Base-by-base conservation (phyloP, 257 asterid genomes). In the Paraleonurus japonicus region DNA sequence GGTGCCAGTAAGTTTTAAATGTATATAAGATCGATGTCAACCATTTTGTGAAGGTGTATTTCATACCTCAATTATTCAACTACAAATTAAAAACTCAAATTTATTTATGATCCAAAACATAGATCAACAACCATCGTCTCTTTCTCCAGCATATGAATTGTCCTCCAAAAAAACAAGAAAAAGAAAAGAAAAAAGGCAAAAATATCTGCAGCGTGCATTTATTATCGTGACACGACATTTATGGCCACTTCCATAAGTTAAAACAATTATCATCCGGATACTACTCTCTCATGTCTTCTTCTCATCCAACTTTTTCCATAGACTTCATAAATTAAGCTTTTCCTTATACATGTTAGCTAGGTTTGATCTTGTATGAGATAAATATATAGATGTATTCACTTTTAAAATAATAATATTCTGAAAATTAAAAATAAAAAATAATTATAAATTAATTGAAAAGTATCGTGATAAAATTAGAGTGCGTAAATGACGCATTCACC, bases 91-190 rank as follows among this genome's bases (percentile, higher is more conserved):
- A 15, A 24, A 5, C 9, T 4, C 33, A 10, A 19, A 28, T 60
- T 19, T 28, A 48, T 45, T 55, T 24, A 57, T 73, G 54, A 69
- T 61, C 69, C 61, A 45, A 19, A 69, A 39, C 4, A 71, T n/a
- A n/a, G n/a, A n/a, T 64, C 26, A 54, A 41, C 15, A 26, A 43
- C 65, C 0, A 26, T 23, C 30, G 51, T 19, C 58, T 41, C 26
- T 27, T 57, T 74, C 51, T 57, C 62, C 43, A 7, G 39, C 33
- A 41, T 39, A 19, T 12, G 22, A 45, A 41, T 66, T 74, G 63
- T 58, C 53, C 15, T 28, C 45, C 58, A 27, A 37, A 15, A 32
- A 47, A 45, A 24, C 20, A 55, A 24, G 12, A 13, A 57, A 27
- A 8, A n/a, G 5, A 13, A 30, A n/a, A 5, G 8, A 28, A 61